A percentile compares a stretch with the other conserved stretches of the same genome.
Evolutionary conservation across 2,329 filamentous ascomycete genomes (phyloP).

Genomic region (Beauveria brongniartii): DNA sequence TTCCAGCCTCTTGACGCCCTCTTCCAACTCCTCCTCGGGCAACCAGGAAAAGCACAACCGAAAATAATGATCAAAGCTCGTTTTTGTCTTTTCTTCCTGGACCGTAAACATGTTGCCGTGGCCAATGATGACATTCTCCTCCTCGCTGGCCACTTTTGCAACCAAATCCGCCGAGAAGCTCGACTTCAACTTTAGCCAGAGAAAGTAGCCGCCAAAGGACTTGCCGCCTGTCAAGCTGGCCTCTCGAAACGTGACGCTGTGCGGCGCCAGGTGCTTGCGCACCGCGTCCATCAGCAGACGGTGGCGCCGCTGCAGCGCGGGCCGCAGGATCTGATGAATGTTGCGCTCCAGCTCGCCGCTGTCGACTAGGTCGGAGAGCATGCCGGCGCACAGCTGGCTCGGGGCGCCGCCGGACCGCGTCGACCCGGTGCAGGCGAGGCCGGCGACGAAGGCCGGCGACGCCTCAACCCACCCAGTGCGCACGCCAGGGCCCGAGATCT

Average conservation of each 20-base stretch:
- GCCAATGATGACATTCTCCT: conserved; percentile 61
- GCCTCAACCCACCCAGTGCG: conserved; percentile 86
- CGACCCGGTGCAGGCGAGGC: conserved; percentile 44
- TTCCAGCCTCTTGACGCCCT: conserved; percentile 59
- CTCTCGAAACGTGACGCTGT: conserved; percentile 44
- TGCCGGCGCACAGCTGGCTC: conserved; percentile 43
- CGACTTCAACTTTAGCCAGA: conserved; percentile 64
- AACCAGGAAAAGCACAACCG: conserved; percentile 69
- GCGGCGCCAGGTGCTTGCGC: conserved; percentile 48
- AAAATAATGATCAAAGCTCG: conserved; percentile 51
- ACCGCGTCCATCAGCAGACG: conserved; percentile 50
- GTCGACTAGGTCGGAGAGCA: conserved; percentile 41
- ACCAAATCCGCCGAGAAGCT: conserved; percentile 44
- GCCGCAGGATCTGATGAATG: conserved; percentile 34
- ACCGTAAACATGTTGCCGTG: conserved; percentile 64
- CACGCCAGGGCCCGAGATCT: conserved; percentile 73
- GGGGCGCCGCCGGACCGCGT: conserved; percentile 51
- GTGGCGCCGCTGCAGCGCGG: conserved; percentile 38
- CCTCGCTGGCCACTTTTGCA: conserved; percentile 46
- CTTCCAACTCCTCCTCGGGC: conserved; percentile 53
- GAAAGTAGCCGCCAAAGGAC: conserved; percentile 73
- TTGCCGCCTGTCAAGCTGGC: conserved; percentile 31
- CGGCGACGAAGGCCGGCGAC: conserved; percentile 44
- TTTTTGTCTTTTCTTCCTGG: conserved; percentile 42
- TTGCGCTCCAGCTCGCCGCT: conserved; percentile 36